Evolutionary conservation across 1,284 basidiomycete genomes (phyloP).

Genomic region (Leucoagaricus sp.): DNA sequence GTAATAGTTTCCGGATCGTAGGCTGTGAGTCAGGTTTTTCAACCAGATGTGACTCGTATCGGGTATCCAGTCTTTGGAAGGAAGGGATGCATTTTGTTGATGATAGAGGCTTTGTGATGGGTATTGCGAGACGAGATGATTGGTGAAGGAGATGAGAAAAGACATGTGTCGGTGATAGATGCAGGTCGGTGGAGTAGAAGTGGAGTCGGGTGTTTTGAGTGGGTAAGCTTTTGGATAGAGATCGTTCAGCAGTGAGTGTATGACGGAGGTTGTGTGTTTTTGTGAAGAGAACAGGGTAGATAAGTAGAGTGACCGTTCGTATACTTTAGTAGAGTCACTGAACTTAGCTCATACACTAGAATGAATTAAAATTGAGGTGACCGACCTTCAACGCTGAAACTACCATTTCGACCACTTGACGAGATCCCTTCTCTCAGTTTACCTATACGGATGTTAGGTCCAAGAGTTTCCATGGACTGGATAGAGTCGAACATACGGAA

Average conservation of each 20-base stretch:
- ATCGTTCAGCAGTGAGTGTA: slow-evolving; percentile 55
- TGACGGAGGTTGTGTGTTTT: slow-evolving; percentile 57
- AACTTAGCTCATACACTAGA: background rate
- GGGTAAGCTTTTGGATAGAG: slow-evolving; percentile 38
- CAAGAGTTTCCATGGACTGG: background rate
- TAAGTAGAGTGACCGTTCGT: slow-evolving; percentile 70
- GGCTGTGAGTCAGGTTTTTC: slow-evolving; percentile 41
- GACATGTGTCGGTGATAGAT: slow-evolving; percentile 21
- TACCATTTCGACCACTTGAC: slow-evolving; percentile 55
- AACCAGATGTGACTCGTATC: slow-evolving; percentile 47
- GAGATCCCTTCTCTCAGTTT: slow-evolving; percentile 71
- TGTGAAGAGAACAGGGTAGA: slow-evolving; percentile 59
- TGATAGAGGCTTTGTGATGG: slow-evolving; percentile 61
- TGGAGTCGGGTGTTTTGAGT: slow-evolving; percentile 10
- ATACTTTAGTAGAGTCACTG: slow-evolving; percentile 41
- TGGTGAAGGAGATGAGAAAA: slow-evolving; percentile 41
- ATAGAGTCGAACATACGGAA: slow-evolving; percentile 51
- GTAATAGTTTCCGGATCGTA: slow-evolving; percentile 55
- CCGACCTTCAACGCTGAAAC: slow-evolving; percentile 65
- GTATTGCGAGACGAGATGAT: slow-evolving; percentile 54
- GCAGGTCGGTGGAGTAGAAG: slow-evolving; percentile 19
- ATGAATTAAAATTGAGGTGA: background rate
- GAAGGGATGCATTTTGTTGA: slow-evolving; percentile 45
- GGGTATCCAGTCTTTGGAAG: slow-evolving; percentile 38
- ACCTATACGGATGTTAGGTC: slow-evolving; percentile 39